Evolutionary conservation across 805 yeast species (phyloP), one percentile per base, ranked within the genome.

Genomic region (Candida ascalaphidarum): DNA sequence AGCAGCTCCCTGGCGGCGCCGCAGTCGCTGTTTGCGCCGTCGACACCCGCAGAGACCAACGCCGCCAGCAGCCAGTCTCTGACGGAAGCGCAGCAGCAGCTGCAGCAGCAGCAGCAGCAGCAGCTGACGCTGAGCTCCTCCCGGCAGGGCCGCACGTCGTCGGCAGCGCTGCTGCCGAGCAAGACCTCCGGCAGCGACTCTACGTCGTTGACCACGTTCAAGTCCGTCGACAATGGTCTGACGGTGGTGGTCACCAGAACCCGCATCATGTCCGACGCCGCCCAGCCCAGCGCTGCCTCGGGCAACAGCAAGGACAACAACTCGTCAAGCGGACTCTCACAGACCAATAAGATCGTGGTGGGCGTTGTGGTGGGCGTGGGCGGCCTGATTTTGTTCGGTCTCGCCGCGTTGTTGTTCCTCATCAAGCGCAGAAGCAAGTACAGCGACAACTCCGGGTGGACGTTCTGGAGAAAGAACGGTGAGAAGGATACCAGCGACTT

Each of bases 301-400:
- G 34, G 56, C 6, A 30, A 46, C 1, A 29, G 32, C 11, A 32
- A 32, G 17, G 32, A 29, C 19, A 30, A 28, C 23, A 39, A 37
- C 26, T 30, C 30, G 28, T 19, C 26, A 12, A 28, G 26, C 23
- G 68, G 68, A 3, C 55, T 63, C 33, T 60, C 67, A 17, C 35
- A 46, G 21, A 60, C 68, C 30, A 63, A 63, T 39, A 52, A 51
- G 31, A 58, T 63, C 13, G 67, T 63, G 6, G 70, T 63, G 7
- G 68, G 70, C 21, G 68, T 63, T 7, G 68, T 62, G 21, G 68
- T 63, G 7, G 68, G 68, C 23, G 65, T 63, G 11, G 68, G 68
- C 25, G 68, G 68, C 7, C 46, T 65, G 5, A 44, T 63, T 22
- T 43, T 63, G 28, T 17, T 61, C 9, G 67, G 57, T 5, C 41